Conservation (phyloP, 495 filamentous ascomycete species). For the Durotheca rogersii region DNA sequence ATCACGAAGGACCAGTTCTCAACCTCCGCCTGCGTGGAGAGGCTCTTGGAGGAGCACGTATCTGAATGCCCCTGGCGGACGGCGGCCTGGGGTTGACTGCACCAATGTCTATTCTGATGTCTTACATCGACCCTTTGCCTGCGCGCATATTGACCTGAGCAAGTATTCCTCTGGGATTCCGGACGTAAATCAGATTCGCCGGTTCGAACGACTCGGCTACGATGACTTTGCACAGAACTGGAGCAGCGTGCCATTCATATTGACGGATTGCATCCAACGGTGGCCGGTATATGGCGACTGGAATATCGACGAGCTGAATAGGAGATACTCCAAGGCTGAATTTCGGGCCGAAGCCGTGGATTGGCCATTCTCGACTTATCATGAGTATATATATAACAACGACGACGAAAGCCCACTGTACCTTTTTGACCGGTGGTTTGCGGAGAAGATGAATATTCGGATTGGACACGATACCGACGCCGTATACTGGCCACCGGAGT, state of each 20-base stretch:
- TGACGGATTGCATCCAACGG: constrained; percentile 76
- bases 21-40: constrained; percentile 67
- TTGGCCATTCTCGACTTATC: constrained; percentile 80
- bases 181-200: constrained; percentile 65
- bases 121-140: constrained; percentile 88
- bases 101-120: constrained; percentile 85
- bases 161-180: constrained; percentile 74
- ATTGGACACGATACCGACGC: constrained; percentile 57
- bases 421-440: constrained; percentile 85
- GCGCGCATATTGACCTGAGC: constrained; percentile 68
- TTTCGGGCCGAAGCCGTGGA: constrained; percentile 95
- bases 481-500: constrained; percentile 79
- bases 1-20: constrained; percentile 19
- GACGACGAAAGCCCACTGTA: constrained; percentile 89
- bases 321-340: constrained; percentile 60
- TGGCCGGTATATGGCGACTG: constrained; percentile 82
- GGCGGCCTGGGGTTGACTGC: constrained; percentile 60
- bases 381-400: constrained; percentile 79
- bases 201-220: constrained; percentile 65
- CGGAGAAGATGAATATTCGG: constrained; percentile 77
- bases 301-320: constrained; percentile 64
- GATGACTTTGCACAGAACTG: constrained; percentile 74
- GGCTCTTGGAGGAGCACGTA: constrained; percentile 86
- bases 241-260: constrained; percentile 82
- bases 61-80: constrained; percentile 58